These are phyloP conservation scores for Aspergillus calidoustus DNA, from an alignment of 2,329 filamentous ascomycete species.

Conservation along the genomic window DNA sequence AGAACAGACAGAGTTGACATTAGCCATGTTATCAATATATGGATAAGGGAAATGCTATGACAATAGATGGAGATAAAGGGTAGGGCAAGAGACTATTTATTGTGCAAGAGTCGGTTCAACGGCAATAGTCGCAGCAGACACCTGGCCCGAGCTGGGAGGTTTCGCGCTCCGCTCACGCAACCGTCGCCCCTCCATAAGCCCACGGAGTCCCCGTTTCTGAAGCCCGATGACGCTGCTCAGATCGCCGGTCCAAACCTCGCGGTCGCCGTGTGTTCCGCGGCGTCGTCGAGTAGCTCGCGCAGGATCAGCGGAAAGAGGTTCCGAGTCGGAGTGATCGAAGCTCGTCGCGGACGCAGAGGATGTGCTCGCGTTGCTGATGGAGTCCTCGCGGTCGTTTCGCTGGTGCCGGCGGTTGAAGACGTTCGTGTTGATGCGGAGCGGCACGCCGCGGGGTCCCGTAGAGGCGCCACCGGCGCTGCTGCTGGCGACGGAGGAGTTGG, in stretches of 20 bases:
- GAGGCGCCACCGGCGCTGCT: constrained; percentile 33
- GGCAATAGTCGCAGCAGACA: neutral
- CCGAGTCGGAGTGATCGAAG: constrained; percentile 44
- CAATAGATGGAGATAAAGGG: neutral
- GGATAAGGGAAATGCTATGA: neutral
- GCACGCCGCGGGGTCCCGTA: constrained; percentile 35
- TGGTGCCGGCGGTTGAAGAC: constrained; percentile 32
- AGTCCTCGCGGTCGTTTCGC: constrained; percentile 41
- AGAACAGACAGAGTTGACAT: neutral
- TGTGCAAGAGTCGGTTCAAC: neutral
- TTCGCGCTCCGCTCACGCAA: constrained; percentile 71
- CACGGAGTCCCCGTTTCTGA: constrained; percentile 89
- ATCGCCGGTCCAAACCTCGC: constrained; percentile 75
- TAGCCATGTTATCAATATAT: neutral
- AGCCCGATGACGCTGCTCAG: constrained; percentile 87
- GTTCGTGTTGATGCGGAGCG: constrained; percentile 48
- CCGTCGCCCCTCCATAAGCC: constrained; percentile 90
- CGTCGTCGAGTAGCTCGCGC: constrained; percentile 43
- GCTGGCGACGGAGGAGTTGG: constrained; percentile 31
- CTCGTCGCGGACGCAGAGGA: constrained; percentile 37
- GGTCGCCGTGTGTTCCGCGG: constrained; percentile 47
- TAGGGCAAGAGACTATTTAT: neutral
- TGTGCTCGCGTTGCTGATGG: constrained; percentile 16
- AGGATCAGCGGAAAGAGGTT: constrained; percentile 38
- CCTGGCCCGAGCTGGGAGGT: constrained; percentile 27